phyloP scores from a whole-genome alignment of 2,329 filamentous ascomycete species.

The Trichoderma gracile region DNA sequence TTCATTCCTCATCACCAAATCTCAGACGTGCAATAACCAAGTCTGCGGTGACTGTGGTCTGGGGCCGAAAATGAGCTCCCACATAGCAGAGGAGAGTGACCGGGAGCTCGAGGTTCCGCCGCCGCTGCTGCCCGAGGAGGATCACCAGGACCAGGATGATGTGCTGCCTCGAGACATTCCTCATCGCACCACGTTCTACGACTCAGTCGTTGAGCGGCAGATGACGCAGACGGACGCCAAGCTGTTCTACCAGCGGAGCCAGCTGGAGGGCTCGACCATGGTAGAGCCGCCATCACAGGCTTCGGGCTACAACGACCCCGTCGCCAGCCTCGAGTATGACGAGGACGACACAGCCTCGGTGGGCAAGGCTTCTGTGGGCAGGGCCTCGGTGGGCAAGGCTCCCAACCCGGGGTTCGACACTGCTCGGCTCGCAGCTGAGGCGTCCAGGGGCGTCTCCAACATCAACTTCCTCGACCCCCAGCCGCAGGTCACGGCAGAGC shows the following conservation, averaged over 20 bases:
- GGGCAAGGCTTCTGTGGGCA: background rate
- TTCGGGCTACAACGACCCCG: conserved; percentile 1
- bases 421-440: conserved; percentile 10
- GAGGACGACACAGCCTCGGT: background rate
- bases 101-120: background rate
- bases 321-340: conserved; percentile 1
- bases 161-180: conserved; percentile 21
- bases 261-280: background rate
- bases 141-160: background rate
- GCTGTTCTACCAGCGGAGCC: conserved; percentile 21
- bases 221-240: conserved; percentile 19
- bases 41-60: background rate
- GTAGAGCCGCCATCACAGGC: background rate
- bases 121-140: no score
- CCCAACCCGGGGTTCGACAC: background rate
- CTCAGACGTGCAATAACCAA: background rate
- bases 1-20: background rate
- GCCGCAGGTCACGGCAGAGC: conserved; percentile 17
- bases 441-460: conserved; percentile 4
- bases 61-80: conserved; percentile 10
- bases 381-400: no score
- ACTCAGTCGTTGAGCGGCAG: conserved; percentile 21
- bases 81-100: conserved; percentile 2
- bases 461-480: conserved; percentile 17
- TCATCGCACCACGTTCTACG: conserved; percentile 17